These are phyloP conservation scores for Scheffersomyces illinoinensis DNA, from an alignment of 1,139 yeast species.

Conservation along the genomic window DNA sequence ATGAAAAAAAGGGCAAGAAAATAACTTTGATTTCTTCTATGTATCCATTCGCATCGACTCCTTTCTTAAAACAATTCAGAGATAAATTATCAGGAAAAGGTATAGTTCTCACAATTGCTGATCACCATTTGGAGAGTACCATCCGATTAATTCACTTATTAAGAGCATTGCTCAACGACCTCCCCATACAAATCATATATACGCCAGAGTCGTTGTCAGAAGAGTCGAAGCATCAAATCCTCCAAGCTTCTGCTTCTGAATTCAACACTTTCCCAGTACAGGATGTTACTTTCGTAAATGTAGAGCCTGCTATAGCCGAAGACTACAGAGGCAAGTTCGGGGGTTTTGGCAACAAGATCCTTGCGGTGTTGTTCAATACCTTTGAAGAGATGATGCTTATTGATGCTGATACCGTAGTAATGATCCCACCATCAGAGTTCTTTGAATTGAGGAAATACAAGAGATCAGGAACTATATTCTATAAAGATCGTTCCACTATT, in stretches of 20 bases:
- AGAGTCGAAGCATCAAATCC: constrained; percentile 23
- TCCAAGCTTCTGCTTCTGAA: constrained; percentile 25
- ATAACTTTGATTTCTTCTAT: constrained; percentile 2
- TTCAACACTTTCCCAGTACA: constrained; percentile 33
- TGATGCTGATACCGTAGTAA: constrained; percentile 19
- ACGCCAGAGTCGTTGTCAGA: constrained; percentile 18
- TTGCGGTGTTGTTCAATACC: constrained; percentile 33
- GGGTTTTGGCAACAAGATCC: constrained; percentile 49
- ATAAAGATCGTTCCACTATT: constrained; percentile 24
- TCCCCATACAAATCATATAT: constrained; percentile 39
- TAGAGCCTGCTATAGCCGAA: constrained; percentile 27
- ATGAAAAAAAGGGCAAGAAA: constrained; percentile 17
- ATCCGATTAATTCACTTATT: constrained; percentile 31
- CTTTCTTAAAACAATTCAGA: background rate
- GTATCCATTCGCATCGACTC: background rate
- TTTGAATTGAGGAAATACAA: constrained; percentile 14
- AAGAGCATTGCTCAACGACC: constrained; percentile 27
- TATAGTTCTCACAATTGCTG: constrained; percentile 31
- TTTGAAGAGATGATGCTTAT: constrained; percentile 22
- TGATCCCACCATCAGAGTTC: constrained; percentile 14
- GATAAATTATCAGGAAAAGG: constrained; percentile 33
- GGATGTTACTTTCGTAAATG: constrained; percentile 47
- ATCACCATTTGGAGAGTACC: constrained; percentile 29
- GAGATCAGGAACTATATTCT: constrained; percentile 18
- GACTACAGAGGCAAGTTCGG: constrained; percentile 29